Conservation (phyloP, 2,329 filamentous ascomycete genomes). For the Trichoderma asperellum region DNA sequence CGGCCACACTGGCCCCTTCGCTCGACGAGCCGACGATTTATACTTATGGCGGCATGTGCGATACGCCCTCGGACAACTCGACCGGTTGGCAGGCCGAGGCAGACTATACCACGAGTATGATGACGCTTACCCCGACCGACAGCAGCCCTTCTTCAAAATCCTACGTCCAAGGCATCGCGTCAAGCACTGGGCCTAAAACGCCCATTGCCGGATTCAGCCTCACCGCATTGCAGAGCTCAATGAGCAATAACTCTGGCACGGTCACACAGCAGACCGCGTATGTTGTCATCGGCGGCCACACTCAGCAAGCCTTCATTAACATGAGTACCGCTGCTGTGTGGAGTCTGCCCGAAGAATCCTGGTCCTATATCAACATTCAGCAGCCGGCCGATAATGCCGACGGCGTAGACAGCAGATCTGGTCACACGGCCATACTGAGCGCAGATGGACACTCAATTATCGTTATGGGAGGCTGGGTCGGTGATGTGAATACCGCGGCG, state of each 20-base stretch:
- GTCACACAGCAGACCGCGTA: conserved; percentile 76
- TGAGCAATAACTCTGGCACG: conserved; percentile 66
- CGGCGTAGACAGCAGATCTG: conserved; percentile 77
- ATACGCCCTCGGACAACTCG: conserved; percentile 47
- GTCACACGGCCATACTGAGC: conserved; percentile 82
- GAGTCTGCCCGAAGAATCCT: conserved; percentile 81
- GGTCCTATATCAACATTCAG: conserved; percentile 77
- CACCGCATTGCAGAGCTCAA: conserved; percentile 71
- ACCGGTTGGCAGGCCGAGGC: conserved; percentile 67
- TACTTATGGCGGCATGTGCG: conserved; percentile 91
- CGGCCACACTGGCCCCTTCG: conserved; percentile 58
- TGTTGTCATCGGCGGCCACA: conserved; percentile 84
- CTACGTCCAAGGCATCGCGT: conserved; percentile 46
- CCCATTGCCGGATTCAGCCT: conserved; percentile 87
- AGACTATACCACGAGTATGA: conserved; percentile 80
- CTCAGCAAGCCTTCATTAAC: conserved; percentile 81
- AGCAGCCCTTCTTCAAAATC: conserved; percentile 29
- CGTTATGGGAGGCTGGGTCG: conserved; percentile 90
- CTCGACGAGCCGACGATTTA: conserved; percentile 65
- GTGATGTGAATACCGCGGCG: conserved; percentile 74
- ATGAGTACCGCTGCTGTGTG: conserved; percentile 91
- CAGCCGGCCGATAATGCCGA: conserved; percentile 44
- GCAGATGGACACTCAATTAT: conserved; percentile 78
- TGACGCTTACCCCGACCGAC: conserved; percentile 60
- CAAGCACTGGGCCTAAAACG: conserved; percentile 65